Percentiles rank a stretch among this genome's conserved stretches.
phyloP scores from a whole-genome alignment of 2,329 filamentous ascomycete species.

The Neocatenulostroma microsporum region DNA sequence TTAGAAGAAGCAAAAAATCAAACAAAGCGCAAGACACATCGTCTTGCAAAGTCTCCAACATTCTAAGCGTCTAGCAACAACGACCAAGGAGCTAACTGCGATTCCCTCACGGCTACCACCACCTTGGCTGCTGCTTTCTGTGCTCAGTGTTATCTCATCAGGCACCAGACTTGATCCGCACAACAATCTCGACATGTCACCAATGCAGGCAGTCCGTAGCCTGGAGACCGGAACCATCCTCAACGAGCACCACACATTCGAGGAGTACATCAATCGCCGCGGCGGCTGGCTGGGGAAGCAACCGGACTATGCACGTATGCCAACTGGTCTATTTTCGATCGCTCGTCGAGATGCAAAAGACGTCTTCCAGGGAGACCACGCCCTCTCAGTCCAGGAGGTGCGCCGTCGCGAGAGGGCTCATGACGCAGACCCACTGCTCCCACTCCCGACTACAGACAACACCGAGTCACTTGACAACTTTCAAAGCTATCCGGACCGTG shows the following conservation, averaged over 20 bases:
- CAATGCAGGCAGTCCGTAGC: neutral
- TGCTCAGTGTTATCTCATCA: neutral
- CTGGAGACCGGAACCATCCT: constrained; percentile 15
- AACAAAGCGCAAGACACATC: no score
- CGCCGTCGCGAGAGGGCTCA: constrained; percentile 17
- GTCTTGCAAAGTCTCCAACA: no score
- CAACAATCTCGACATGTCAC: neutral
- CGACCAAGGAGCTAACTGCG: neutral
- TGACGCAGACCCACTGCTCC: constrained; percentile 18
- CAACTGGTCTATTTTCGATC: constrained; percentile 9
- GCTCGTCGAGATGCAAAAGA: constrained; percentile 14
- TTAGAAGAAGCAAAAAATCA: no score
- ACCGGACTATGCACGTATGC: constrained; percentile 10
- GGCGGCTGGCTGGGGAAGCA: constrained; percentile 16
- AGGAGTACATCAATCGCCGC: constrained; percentile 21
- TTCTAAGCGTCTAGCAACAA: neutral
- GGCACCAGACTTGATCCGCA: neutral
- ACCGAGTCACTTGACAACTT: constrained; percentile 21
- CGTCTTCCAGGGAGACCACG: constrained; percentile 14
- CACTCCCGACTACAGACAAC: constrained; percentile 22
- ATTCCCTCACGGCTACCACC: no score
- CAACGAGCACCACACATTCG: constrained; percentile 20
- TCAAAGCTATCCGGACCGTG: constrained; percentile 14
- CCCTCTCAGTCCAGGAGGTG: constrained; percentile 20
- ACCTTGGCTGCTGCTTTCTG: no score